Conservation (phyloP, 1,139 yeast genomes). For the Saccharomyces pastorianus region DNA sequence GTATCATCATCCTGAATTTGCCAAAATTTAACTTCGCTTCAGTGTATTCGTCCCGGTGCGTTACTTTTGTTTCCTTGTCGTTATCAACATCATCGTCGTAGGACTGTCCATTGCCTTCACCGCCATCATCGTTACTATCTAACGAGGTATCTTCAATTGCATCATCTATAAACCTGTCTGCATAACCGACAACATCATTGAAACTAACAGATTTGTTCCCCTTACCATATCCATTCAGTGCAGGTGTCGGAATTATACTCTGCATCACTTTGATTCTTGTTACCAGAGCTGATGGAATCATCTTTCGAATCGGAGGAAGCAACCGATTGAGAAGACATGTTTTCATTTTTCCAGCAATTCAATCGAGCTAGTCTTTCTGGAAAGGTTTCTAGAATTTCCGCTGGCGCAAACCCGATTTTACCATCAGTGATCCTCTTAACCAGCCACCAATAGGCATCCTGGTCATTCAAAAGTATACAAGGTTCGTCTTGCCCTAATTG, state of each 20-base stretch:
- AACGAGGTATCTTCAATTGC: conserved; percentile 10
- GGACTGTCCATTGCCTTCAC: conserved; percentile 16
- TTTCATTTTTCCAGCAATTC: conserved; percentile 88
- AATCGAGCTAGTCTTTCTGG: conserved; percentile 85
- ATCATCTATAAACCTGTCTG: conserved; percentile 28
- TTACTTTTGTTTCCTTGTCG: conserved; percentile 3
- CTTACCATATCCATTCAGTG: conserved; percentile 14
- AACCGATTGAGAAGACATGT: conserved; percentile 30
- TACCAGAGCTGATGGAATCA: neutral
- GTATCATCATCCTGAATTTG: conserved; percentile 23
- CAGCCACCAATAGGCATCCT: conserved; percentile 96
- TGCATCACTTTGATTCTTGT: neutral
- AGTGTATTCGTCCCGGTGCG: conserved; percentile 26
- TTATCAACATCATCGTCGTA: conserved; percentile 12
- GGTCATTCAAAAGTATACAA: conserved; percentile 72
- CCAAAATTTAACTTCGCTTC: conserved; percentile 17
- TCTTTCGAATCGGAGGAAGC: conserved; percentile 4
- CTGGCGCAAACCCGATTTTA: conserved; percentile 89
- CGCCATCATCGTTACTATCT: conserved; percentile 13
- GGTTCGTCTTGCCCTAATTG: conserved; percentile 74
- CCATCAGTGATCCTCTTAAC: conserved; percentile 64
- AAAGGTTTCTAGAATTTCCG: conserved; percentile 87
- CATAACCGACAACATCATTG: conserved; percentile 31
- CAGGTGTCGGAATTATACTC: conserved; percentile 7
- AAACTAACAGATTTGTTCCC: conserved; percentile 33